phyloP scores from a whole-genome alignment of 306 rosid genomes.

The Corylus americana region DNA sequence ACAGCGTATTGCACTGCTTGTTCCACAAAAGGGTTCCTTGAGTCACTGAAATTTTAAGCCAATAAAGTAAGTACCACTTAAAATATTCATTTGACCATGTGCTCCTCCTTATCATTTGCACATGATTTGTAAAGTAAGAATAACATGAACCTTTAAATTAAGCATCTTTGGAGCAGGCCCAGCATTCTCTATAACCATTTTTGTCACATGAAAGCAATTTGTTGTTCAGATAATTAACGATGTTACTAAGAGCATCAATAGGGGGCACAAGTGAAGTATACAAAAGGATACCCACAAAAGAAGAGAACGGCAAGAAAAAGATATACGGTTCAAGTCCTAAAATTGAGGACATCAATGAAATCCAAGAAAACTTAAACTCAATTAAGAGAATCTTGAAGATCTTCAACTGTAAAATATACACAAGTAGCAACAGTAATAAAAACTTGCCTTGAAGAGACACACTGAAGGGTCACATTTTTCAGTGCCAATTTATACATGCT shows the following conservation, averaged over 20 bases:
- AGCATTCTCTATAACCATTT: conserved; percentile 9
- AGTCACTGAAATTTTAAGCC: conserved; percentile 60
- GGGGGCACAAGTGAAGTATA: neutral
- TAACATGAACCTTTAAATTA: neutral
- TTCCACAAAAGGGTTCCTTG: conserved; percentile 90
- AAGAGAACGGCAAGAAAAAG: neutral
- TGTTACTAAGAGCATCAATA: neutral
- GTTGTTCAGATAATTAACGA: neutral
- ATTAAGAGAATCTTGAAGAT: neutral
- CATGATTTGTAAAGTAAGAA: neutral
- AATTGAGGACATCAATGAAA: neutral
- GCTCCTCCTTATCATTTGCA: neutral
- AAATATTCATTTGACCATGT: conserved; percentile 7
- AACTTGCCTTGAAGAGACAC: conserved; percentile 64
- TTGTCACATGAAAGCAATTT: neutral
- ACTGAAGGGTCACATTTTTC: conserved; percentile 53
- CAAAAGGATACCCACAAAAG: neutral
- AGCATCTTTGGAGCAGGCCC: neutral
- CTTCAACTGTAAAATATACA: neutral
- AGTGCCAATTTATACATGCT: conserved; percentile 65
- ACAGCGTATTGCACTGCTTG: conserved; percentile 86
- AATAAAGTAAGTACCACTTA: conserved; percentile 21
- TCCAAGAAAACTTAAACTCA: neutral
- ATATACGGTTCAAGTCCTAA: neutral
- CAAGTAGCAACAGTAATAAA: neutral